Percentiles rank a stretch among this genome's conserved stretches.
Evolutionary conservation across 1,284 basidiomycete species (phyloP).

Genomic region (Cryptococcus jaspeensis): DNA sequence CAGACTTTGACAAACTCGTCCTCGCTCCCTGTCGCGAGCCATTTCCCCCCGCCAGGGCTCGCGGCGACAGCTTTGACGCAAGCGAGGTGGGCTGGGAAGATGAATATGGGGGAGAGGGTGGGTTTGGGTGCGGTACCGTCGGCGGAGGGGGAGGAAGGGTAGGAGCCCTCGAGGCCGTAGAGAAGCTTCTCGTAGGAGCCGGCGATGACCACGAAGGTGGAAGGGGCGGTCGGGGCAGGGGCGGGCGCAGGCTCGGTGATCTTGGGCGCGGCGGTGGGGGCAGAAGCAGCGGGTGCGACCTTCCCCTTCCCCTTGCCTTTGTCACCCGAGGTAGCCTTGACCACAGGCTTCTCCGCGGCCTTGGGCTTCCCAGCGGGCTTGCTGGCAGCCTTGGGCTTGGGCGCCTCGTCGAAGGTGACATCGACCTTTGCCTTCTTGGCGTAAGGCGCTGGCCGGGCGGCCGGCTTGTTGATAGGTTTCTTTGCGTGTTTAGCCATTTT

Average conservation of each 20-base stretch:
- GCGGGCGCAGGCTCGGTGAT: neutral
- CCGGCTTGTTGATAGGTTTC: neutral
- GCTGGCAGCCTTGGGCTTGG: constrained; percentile 9
- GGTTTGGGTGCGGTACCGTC: constrained; percentile 9
- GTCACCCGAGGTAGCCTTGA: constrained; percentile 1
- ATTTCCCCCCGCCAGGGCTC: constrained; percentile 80
- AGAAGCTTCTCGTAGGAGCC: constrained; percentile 95
- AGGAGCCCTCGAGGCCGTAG: constrained; percentile 78
- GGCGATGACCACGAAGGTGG: constrained; percentile 79
- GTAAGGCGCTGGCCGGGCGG: constrained; percentile 24
- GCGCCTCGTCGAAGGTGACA: constrained; percentile 37
- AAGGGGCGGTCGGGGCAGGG: neutral
- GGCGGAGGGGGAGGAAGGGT: constrained; percentile 34
- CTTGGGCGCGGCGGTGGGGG: neutral
- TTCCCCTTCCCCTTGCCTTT: constrained; percentile 34
- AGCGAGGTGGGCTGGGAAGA: constrained; percentile 93
- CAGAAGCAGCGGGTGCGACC: constrained; percentile 3
- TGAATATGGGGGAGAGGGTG: constrained; percentile 77
- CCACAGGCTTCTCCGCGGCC: neutral
- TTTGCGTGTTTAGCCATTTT: constrained; percentile 2
- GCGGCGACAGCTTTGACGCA: constrained; percentile 86
- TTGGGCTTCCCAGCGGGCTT: neutral
- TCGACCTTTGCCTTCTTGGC: constrained; percentile 39
- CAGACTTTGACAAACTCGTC: constrained; percentile 98
- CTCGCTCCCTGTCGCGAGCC: constrained; percentile 89